Base-by-base conservation (phyloP, 352 stramenopile species). In the Nothophytophthora sp. region DNA sequence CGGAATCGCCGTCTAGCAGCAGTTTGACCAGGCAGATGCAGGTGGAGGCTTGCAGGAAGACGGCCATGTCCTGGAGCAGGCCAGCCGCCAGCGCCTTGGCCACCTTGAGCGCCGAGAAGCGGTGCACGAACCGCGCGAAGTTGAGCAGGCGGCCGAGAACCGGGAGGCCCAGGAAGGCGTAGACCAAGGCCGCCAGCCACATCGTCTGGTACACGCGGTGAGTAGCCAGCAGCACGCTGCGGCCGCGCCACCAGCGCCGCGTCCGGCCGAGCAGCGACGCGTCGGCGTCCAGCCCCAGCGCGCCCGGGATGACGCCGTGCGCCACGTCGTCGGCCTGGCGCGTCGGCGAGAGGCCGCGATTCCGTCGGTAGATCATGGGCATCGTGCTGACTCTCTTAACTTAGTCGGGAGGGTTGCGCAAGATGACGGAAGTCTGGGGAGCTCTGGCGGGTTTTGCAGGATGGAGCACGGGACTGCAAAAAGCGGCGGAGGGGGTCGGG, bases 11-110 rank as follows among this genome's bases (percentile, higher is more conserved):
- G 57, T 87, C 71, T 20, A 87, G 61, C 30, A 87, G 59, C 25
- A 85, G 57, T 52, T 90, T 90, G 13, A 87, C 74, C 16, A 90
- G 43, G 51, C 75, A 83, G 32, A 90, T 84, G 36, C 81, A 62
- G 2, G 79, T 90, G 13, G 71, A 73, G 0, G 76, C 64, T 39
- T 90, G 79, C 19, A 81, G 55, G 28, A 90, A 86, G 27, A 87
- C 70, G 2, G 79, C 79, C 29, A 86, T 48, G 44, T 90, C 79
- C 35, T 90, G 76, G 24, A 75, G 50, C 28, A 81, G 41, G 0
- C 79, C 79, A 1, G 62, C 73, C 10, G 73, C 9, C 27, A 90
- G 54, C 1, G 71, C 72, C 35, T 81, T 70, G 1, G 82, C 1
- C 34, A 90, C 78, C 38, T 60, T 82, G 5, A 46, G 16, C 5